Evolutionary conservation across 2,329 filamentous ascomycete species (phyloP).

Genomic region (Trichoderma sp.): DNA sequence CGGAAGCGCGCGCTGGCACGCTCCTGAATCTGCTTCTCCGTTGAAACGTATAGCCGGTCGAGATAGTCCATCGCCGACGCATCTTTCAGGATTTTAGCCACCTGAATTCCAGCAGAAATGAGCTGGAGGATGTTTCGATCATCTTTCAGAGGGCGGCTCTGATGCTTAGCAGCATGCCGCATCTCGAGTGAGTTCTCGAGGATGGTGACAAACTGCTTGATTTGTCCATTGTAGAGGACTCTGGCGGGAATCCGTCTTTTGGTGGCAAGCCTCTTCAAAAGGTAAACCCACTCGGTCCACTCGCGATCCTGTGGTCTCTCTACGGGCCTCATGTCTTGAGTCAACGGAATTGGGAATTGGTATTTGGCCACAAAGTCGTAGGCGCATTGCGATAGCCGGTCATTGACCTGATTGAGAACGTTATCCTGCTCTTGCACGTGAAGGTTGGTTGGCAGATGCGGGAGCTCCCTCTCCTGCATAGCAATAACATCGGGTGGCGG

Average conservation of each 20-base stretch:
- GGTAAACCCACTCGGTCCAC: conserved; percentile 91
- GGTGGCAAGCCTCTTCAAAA: conserved; percentile 81
- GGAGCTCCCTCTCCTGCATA: conserved; percentile 76
- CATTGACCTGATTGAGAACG: conserved; percentile 78
- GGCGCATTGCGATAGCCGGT: conserved; percentile 79
- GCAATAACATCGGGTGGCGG: conserved; percentile 71
- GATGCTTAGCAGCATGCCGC: conserved; percentile 81
- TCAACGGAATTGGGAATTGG: conserved; percentile 84
- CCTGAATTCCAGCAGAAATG: conserved; percentile 83
- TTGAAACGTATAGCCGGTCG: conserved; percentile 78
- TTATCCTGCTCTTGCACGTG: conserved; percentile 82
- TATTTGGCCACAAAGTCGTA: conserved; percentile 92
- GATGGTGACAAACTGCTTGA: conserved; percentile 87
- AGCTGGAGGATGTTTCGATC: conserved; percentile 86
- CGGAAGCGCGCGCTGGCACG: conserved; percentile 46
- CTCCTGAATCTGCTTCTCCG: conserved; percentile 76
- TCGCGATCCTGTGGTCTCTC: conserved; percentile 75
- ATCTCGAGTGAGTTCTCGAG: conserved; percentile 87
- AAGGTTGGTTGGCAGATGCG: conserved; percentile 79
- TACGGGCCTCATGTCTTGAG: conserved; percentile 77
- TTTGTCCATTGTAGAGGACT: conserved; percentile 85
- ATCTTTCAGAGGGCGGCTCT: conserved; percentile 80
- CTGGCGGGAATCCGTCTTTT: conserved; percentile 82
- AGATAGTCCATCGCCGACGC: conserved; percentile 80
- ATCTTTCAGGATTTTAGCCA: conserved; percentile 85